Percentiles rank a stretch among this genome's conserved stretches.
phyloP scores from a whole-genome alignment of 148 eudicot genomes.

The Rhododendron griersonianum region DNA sequence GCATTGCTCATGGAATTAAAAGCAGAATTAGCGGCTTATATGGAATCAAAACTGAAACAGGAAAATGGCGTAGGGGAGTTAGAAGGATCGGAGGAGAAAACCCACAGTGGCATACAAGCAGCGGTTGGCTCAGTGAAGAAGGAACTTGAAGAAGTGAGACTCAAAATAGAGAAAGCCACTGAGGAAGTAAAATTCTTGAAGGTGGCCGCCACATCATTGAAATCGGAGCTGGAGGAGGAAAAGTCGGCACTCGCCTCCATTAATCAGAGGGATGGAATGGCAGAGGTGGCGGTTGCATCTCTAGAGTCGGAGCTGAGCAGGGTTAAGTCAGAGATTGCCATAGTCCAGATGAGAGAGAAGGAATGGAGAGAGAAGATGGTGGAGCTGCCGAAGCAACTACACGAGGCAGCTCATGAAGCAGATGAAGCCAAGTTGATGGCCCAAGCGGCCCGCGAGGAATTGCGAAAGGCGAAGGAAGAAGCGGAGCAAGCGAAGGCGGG shows the following conservation, averaged over 20 bases:
- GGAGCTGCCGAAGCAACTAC: slow-evolving; percentile 67
- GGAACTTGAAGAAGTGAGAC: slow-evolving; percentile 73
- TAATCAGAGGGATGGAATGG: slow-evolving; percentile 89
- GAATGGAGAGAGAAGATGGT: slow-evolving; percentile 68
- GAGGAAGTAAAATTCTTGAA: slow-evolving; percentile 63
- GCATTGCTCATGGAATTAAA: slow-evolving; percentile 58
- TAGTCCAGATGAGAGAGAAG: slow-evolving; percentile 55
- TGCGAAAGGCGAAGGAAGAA: slow-evolving; percentile 62
- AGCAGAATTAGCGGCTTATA: slow-evolving; percentile 78
- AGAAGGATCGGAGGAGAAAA: slow-evolving; percentile 27
- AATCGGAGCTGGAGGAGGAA: slow-evolving; percentile 68
- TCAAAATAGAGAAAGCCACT: slow-evolving; percentile 59
- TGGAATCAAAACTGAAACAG: slow-evolving; percentile 65
- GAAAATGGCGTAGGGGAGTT: slow-evolving; percentile 26
- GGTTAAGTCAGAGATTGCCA: slow-evolving; percentile 60
- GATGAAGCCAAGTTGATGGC: slow-evolving; percentile 63
- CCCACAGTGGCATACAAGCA: slow-evolving; percentile 51
- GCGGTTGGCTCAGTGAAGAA: slow-evolving; percentile 47
- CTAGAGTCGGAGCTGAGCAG: slow-evolving; percentile 78
- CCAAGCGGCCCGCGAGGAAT: slow-evolving; percentile 56
- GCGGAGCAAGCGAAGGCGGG: slow-evolving; percentile 84
- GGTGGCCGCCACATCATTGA: slow-evolving; percentile 59
- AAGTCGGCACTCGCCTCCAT: slow-evolving; percentile 48
- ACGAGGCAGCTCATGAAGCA: slow-evolving; percentile 72
- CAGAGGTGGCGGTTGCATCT: slow-evolving; percentile 66